A percentile compares a stretch with the other conserved stretches of the same genome.
These are phyloP conservation scores for Colletotrichum australisinense DNA, from an alignment of 2,329 filamentous ascomycete species.

Conservation along the genomic window DNA sequence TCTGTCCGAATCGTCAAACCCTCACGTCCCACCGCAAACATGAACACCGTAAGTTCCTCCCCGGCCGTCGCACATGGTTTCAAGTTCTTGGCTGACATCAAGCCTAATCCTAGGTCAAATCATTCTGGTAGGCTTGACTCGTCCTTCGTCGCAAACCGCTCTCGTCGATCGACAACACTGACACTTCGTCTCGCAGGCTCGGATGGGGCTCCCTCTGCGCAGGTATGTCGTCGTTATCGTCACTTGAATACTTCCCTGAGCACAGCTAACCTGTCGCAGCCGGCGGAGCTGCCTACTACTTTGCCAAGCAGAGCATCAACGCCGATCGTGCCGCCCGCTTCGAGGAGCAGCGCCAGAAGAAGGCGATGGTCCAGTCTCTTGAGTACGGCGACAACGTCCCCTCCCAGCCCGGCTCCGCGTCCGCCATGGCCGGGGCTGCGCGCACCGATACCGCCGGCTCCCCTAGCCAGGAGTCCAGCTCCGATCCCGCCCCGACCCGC, in stretches of 20 bases:
- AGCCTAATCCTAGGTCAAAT: constrained; percentile 62
- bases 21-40: constrained; percentile 44
- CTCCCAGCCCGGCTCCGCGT: constrained; percentile 46
- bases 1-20: not conserved
- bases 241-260: no score
- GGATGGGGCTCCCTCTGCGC: constrained; percentile 92
- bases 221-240: constrained; percentile 66
- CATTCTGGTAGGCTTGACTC: constrained; percentile 68
- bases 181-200: constrained; percentile 66
- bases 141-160: constrained; percentile 5
- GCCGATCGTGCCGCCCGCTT: constrained; percentile 82
- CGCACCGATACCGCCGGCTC: constrained; percentile 68
- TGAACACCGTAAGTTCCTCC: constrained; percentile 65
- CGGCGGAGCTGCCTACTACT: constrained; percentile 92
- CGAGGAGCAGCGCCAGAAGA: constrained; percentile 74
- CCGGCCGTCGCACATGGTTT: constrained; percentile 33
- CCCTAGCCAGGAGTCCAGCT: constrained; percentile 78
- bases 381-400: constrained; percentile 58
- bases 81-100: constrained; percentile 33
- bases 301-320: constrained; percentile 95
- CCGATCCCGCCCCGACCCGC: constrained; percentile 86
- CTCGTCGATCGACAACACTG: constrained; percentile 21
- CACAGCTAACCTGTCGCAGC: constrained; percentile 59
- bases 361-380: constrained; percentile 66
- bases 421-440: constrained; percentile 59